Evolutionary conservation across 2,329 filamentous ascomycete species (phyloP), one percentile per base, ranked within the genome.

Genomic region (Colletotrichum sp.): DNA sequence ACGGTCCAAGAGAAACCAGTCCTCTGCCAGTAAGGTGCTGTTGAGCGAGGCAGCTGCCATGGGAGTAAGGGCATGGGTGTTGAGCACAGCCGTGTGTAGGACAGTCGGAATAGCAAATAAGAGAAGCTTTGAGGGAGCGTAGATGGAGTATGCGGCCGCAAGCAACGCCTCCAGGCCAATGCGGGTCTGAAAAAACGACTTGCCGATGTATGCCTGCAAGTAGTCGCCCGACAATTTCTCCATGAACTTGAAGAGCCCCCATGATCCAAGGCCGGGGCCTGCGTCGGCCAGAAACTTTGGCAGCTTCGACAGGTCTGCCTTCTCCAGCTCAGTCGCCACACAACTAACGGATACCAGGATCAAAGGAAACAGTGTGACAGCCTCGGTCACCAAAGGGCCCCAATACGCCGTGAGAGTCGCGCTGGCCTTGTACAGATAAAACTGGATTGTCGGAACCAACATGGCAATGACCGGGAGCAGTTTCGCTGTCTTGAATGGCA

Each of bases 1-100:
- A 13, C 97, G 92, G 62, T 95, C 96, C 58, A 98, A 82, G 2
- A 98, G 84, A 2, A 90, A 89, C 89, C 93, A 98, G 18, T 93
- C 91, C 43, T 93, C 87, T 1, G 87, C 83, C 24, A 86, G 83
- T 57, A 98, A 85, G 0, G 90, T 92, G 7, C 85, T 84, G 79
- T 98, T 96, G 47, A 97, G 85, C 0, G 87, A 84, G 2, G 85
- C 82, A 1, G 92, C 91, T 1, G 92, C 91, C 76, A 87, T 85
- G 0, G 89, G 86, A 1, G 91, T 90, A 63, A 91, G 89, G 65
- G 94, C 85, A 81, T 98, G 95, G 1, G 92, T 89, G 81, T 98
- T 98, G 67, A 92, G 87, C 43, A 93, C 86, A 34, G 91, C 85
- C 0, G 93, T 92, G 80, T 96, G 93, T 8, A 95, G 81, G 51